Conservation (phyloP, 108 stramenopile genomes). For the Pseudonitzschia multiseries region DNA sequence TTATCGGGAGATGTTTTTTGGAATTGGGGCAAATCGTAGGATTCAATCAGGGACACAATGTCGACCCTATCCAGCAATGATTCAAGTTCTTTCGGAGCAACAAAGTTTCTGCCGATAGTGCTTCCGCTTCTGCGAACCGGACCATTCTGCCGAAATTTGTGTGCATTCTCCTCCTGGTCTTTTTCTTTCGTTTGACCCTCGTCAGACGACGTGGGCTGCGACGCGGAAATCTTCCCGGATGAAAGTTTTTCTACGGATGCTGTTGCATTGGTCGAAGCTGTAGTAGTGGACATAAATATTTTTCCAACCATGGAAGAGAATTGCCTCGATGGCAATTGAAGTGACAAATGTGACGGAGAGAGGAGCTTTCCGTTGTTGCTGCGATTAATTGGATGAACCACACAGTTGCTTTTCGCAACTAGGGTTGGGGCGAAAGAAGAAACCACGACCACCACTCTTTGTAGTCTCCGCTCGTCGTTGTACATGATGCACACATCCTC, state of each 20-base stretch:
- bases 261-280: not conserved
- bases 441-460: not conserved
- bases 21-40: constrained; percentile 60
- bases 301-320: not conserved
- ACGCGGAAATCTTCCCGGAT: not conserved
- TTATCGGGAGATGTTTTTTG: constrained; percentile 31
- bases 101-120: not conserved
- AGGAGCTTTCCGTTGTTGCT: not conserved
- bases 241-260: not conserved
- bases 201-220: not conserved
- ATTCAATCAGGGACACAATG: constrained; percentile 61
- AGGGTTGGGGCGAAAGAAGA: not conserved
- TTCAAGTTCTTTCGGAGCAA: constrained; percentile 45
- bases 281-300: not conserved
- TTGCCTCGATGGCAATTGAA: not conserved
- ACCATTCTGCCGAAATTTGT: not conserved
- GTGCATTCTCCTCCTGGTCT: not conserved
- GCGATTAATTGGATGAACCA: not conserved
- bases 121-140: not conserved
- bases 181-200: not conserved
- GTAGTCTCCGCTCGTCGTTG: not conserved
- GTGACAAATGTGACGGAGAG: not conserved
- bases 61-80: constrained; percentile 52
- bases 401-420: not conserved
- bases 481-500: not conserved